Evolutionary conservation across 176 grass and related monocot species (phyloP), one percentile per base, ranked within the genome.

Genomic region (Calamus simplicifolius): DNA sequence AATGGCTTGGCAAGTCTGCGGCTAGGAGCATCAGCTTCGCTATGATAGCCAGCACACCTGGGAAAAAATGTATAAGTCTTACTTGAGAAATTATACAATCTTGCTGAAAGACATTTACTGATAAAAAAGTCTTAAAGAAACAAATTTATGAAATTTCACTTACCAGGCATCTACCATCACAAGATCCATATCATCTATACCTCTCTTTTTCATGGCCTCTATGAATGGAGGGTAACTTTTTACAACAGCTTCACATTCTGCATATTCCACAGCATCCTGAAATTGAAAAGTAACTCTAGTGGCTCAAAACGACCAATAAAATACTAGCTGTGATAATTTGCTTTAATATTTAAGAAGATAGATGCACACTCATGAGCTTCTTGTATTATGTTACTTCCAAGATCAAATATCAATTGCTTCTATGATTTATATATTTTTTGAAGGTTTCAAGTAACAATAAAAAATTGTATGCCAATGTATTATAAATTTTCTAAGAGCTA

Each of bases 111-210:
- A 13, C 10, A 43, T 13, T 43, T 43, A 7, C 12, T 43, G 35
- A 43, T 10, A 43, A 0, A 43, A 43, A 43, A 43, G 35, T 7
- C 35, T 43, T 35, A 8, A 35, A 10, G 4, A 35, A 43, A 43
- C 18, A 58, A 8, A 27, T 17, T 49, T 27, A 26, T 60, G n/a
- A 15, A 18, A 68, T 52, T 31, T 29, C 67, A 23, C 76, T 81
- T 83, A 99, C 94, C 94, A 99, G 52, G 88, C 88, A 84, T 99
- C 94, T 57, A 99, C 94, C 94, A 99, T 99, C 38, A 99, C 88
- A 66, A 99, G 94, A 54, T 99, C 94, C 94, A 99, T 99, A 59
- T 99, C 94, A 49, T 99, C 94, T 19, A 99, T 85, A 18, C 94
- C 94, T 81, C 94, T 92, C 86, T 77, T 92, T 68, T 85, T 93